Conservation (phyloP, 2,329 filamentous ascomycete genomes). For the Penicillium sp. region DNA sequence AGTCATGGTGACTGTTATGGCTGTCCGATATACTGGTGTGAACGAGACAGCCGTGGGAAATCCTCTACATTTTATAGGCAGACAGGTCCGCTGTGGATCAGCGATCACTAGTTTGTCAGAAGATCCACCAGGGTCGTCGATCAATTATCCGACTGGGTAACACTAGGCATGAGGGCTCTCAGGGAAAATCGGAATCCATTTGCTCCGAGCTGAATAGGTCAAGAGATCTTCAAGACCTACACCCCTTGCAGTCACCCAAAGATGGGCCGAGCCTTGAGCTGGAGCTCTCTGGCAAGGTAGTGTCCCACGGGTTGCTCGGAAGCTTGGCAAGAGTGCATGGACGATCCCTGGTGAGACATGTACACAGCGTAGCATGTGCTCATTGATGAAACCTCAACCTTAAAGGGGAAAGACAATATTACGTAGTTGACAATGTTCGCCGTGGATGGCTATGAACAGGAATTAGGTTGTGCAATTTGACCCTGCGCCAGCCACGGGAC, state of each 20-base stretch:
- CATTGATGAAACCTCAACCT: too few species aligned
- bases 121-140: not conserved
- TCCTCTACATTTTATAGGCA: not conserved
- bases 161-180: not conserved
- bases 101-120: not conserved
- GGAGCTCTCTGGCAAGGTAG: not conserved
- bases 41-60: not conserved
- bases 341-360: not conserved
- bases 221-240: not conserved
- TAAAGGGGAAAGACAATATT: too few species aligned
- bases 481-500: not conserved
- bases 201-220: not conserved
- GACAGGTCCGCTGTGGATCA: not conserved
- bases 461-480: not conserved
- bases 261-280: not conserved
- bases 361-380: too few species aligned
- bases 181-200: not conserved
- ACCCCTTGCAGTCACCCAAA: not conserved
- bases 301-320: not conserved
- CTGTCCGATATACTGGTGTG: not conserved
- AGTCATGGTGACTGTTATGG: slow-evolving; percentile 8
- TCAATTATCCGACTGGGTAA: not conserved
- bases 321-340: not conserved
- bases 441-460: too few species aligned
- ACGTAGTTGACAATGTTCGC: too few species aligned